A percentile compares a stretch with the other conserved stretches of the same genome.
phyloP scores from a whole-genome alignment of 163 green algal species.

The Scenedesmus sp. region DNA sequence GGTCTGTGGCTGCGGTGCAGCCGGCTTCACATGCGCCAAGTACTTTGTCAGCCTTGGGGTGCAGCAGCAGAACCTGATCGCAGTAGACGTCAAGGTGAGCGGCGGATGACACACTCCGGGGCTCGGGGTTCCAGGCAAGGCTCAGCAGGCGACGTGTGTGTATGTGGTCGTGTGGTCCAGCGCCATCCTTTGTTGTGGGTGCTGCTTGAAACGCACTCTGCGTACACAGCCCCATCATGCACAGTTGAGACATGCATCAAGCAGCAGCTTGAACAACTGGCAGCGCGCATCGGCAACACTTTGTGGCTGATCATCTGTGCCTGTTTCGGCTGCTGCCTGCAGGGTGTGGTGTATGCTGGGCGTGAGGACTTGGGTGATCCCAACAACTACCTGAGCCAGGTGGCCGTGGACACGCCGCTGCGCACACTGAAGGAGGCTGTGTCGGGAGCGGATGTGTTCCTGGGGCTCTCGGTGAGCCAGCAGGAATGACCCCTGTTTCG shows the following conservation, averaged over 20 bases:
- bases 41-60: constrained; percentile 62
- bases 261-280: no score
- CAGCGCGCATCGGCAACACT: no score
- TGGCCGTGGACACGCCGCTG: constrained; percentile 53
- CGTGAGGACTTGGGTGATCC: constrained; percentile 54
- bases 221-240: no score
- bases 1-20: constrained; percentile 60
- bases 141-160: no score
- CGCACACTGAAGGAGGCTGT: constrained; percentile 61
- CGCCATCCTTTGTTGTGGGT: no score
- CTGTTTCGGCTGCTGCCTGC: neutral
- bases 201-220: no score
- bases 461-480: constrained; percentile 58
- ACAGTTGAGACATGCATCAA: no score
- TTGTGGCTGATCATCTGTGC: neutral
- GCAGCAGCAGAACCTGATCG: constrained; percentile 57
- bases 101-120: neutral
- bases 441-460: constrained; percentile 64
- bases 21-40: constrained; percentile 61
- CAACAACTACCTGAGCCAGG: constrained; percentile 56
- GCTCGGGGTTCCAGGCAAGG: no score
- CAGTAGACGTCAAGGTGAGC: constrained; percentile 55
- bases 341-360: constrained; percentile 62
- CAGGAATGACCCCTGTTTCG: neutral
- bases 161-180: no score